Evolutionary conservation across 2,329 filamentous ascomycete genomes (phyloP), one percentile per base, ranked within the genome.

Genomic region (Colletotrichum horii): DNA sequence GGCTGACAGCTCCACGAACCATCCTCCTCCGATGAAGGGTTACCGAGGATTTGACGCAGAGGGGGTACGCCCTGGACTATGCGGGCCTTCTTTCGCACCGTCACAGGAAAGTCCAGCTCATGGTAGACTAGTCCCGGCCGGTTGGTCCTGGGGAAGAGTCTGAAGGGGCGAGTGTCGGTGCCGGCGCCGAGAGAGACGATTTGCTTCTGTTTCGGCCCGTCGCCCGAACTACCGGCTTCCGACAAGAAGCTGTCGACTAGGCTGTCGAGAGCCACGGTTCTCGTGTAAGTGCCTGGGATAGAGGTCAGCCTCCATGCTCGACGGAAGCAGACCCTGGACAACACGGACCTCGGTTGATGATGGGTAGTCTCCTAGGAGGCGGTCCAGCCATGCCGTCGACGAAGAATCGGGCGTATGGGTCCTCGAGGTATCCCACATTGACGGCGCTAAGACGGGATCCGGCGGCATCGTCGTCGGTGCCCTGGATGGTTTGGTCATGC

Each of bases 141-240:
- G 8, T 76, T 69, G 1, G 86, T 83, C 19, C 85, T 82, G 11
- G 90, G 84, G 75, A 94, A 89, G 1, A 98, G 86, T 24, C 95
- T 93, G 81, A 98, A 96, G 75, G 93, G 94, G 19, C 97, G 91
- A 8, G 97, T 98, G 82, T 99, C 97, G 14, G 96, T 98, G 28
- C 97, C 97, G 19, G 97, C 96, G 34, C 97, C 97, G 1, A 99
- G 90, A 0, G 96, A 98, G 76, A 99, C 90, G 75, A 99, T 95
- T 82, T 99, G 97, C 77, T 91, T 92, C 60, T 85, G 76, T 22
- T 30, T 66, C 30, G 74, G 28, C 24, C 76, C 32, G n/a, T 79
- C 78, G 38, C 79, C 78, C 3, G 78, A 78, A 5, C 79, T 76
- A 26, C 82, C 80, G 48, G 81, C 79, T 14, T 82, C 80, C 5